These are phyloP conservation scores for Epichloe gansuensis DNA, from an alignment of 2,329 filamentous ascomycete species.

Conservation along the genomic window DNA sequence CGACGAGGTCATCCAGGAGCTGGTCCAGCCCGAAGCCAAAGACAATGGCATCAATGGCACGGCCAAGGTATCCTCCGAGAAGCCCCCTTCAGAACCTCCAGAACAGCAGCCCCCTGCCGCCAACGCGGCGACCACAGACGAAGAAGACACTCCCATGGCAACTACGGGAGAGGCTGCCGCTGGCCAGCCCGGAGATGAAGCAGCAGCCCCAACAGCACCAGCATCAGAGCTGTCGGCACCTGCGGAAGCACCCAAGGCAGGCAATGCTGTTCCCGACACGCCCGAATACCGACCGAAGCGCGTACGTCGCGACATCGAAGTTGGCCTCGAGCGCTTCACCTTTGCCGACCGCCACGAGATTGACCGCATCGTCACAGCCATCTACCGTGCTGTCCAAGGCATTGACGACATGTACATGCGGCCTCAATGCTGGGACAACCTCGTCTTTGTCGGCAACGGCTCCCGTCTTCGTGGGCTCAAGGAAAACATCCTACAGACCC, in stretches of 20 bases:
- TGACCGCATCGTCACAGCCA: conserved; percentile 69
- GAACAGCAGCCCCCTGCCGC: conserved; percentile 2
- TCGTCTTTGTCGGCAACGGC: conserved; percentile 88
- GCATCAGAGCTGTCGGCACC: conserved; percentile 3
- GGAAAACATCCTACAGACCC: conserved; percentile 70
- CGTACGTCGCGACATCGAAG: conserved; percentile 55
- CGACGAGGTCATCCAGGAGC: conserved; percentile 52
- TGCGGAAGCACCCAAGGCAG: background rate
- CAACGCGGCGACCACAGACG: background rate
- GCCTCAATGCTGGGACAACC: conserved; percentile 76
- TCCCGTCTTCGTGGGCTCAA: conserved; percentile 63
- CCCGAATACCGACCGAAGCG: conserved; percentile 40
- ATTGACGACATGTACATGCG: conserved; percentile 78
- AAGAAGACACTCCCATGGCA: background rate
- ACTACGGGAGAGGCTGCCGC: background rate
- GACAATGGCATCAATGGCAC: conserved; percentile 12
- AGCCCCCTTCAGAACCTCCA: background rate
- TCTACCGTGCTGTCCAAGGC: conserved; percentile 71
- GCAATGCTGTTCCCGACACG: conserved; percentile 12
- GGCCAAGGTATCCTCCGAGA: conserved; percentile 8
- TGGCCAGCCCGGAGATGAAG: conserved; percentile 3
- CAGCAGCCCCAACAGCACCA: conserved; percentile 5
- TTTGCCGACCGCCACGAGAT: conserved; percentile 60
- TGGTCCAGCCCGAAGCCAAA: conserved; percentile 28
- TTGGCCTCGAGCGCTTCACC: conserved; percentile 63